Base-by-base conservation (phyloP, 164 flowering plant species). In the Vitis riparia region DNA sequence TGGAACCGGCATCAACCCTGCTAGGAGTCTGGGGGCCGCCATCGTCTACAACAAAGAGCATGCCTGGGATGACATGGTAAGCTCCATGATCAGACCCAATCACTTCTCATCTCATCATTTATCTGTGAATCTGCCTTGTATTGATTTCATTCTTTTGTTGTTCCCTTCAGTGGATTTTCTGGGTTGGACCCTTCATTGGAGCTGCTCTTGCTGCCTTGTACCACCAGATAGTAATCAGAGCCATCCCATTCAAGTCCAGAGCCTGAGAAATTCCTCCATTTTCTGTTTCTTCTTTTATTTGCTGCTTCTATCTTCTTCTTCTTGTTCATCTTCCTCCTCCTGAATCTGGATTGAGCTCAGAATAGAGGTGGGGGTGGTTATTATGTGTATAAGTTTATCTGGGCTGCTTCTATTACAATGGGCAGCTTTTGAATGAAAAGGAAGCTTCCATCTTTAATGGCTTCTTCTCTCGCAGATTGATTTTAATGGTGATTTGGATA, bases 1-100 rank as follows among this genome's bases (percentile, higher is more conserved):
- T 1, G 88, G 91, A 68, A 88, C 89, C 2, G 91, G 91, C 72
- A 88, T 86, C 68, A 88, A 88, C 83, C 92, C 90, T 12, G 93
- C 93, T 9, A 80, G 90, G 78, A 84, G 89, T 69, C 88, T 87
- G 51, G 93, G 90, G 6, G 90, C 90, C 59, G 93, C 93, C 51
- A 77, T 88, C 62, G 78, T 89, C 79, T 89, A 69, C 81, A 82
- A 87, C 88, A 80, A 55, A 16, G 78, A 73, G 51, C 79, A 81
- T 14, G 89, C 93, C 0, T 87, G 90, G 93, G 81, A 85, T 69
- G 89, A 86, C 66, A 88, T 85, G 13, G 92, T 88, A 75, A 76
- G 86, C 5, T 29, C 44, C 7, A 37, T 37, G 6, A 37, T 37
- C 44, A 37, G 44, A 37, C 44, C 44, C 0, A 37, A 6, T 37